These are phyloP conservation scores for Xylariaceae sp. DNA, from an alignment of 2,329 filamentous ascomycete genomes.

Conservation along the genomic window DNA sequence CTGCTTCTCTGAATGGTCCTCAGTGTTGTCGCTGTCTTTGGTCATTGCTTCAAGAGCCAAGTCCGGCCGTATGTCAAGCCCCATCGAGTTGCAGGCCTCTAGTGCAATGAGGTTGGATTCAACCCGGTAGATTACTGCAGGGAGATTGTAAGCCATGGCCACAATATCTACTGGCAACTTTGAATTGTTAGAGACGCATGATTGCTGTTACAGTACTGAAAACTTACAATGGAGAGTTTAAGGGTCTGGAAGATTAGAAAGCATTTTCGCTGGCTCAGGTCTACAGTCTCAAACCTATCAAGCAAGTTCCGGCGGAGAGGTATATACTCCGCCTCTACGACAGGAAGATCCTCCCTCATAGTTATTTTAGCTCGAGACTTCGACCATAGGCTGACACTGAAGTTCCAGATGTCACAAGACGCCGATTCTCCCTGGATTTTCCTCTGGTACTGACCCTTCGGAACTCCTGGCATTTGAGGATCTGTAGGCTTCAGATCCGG, in stretches of 20 bases:
- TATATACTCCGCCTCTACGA: conserved; percentile 76
- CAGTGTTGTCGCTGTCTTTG: conserved; percentile 86
- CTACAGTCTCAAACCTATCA: conserved; percentile 66
- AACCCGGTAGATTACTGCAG: conserved; percentile 82
- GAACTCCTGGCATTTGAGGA: conserved; percentile 64
- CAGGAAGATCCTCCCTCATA: conserved; percentile 76
- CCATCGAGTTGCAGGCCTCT: conserved; percentile 73
- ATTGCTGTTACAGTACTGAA: neutral
- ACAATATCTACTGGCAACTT: conserved; percentile 74
- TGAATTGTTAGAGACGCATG: conserved; percentile 26
- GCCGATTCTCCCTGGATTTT: conserved; percentile 44
- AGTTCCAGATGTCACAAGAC: conserved; percentile 74
- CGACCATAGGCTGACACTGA: conserved; percentile 77
- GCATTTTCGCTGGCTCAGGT: conserved; percentile 55
- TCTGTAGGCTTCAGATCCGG: conserved; percentile 67
- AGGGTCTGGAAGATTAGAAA: conserved; percentile 80
- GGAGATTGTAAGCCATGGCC: conserved; percentile 75
- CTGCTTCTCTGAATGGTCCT: conserved; percentile 71
- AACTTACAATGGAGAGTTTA: conserved; percentile 73
- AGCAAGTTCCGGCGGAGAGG: conserved; percentile 83
- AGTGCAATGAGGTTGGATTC: conserved; percentile 81
- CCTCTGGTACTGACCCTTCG: conserved; percentile 52
- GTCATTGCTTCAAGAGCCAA: conserved; percentile 89
- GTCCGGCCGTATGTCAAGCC: conserved; percentile 66
- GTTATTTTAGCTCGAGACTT: conserved; percentile 58